Evolutionary conservation across 495 filamentous ascomycete species (phyloP).

Genomic region (Penicillium crystallinum): DNA sequence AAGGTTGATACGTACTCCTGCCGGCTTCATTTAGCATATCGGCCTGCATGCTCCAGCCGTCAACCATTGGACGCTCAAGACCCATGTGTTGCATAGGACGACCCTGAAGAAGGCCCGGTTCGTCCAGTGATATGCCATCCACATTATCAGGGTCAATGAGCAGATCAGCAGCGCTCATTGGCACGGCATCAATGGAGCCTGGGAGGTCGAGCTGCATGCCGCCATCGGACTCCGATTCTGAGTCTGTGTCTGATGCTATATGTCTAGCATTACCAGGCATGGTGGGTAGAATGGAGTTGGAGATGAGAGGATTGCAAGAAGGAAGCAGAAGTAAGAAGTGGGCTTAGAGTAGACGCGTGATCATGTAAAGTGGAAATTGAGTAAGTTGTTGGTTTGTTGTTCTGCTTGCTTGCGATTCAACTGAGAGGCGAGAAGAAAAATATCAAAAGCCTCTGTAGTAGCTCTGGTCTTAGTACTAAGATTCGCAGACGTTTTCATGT

Average conservation of each 20-base stretch:
- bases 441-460: neutral
- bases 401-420: too few species aligned
- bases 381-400: neutral
- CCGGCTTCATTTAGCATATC: neutral
- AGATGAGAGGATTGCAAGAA: neutral
- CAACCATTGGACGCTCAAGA: neutral
- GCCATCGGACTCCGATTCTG: slow-evolving; percentile 7
- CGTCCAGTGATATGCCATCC: neutral
- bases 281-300: neutral
- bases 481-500: neutral
- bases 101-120: too few species aligned
- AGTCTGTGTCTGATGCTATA: neutral
- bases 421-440: neutral
- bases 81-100: too few species aligned
- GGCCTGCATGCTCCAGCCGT: neutral
- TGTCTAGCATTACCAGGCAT: neutral
- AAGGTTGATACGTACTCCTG: neutral
- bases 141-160: neutral
- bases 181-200: neutral
- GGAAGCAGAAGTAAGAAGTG: neutral
- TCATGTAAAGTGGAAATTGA: neutral
- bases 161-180: neutral
- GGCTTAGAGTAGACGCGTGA: neutral
- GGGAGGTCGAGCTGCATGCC: slow-evolving; percentile 6
- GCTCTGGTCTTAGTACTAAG: neutral